Evolutionary conservation across 2,329 filamentous ascomycete genomes (phyloP).

Genomic region (Epichloe gansuensis): DNA sequence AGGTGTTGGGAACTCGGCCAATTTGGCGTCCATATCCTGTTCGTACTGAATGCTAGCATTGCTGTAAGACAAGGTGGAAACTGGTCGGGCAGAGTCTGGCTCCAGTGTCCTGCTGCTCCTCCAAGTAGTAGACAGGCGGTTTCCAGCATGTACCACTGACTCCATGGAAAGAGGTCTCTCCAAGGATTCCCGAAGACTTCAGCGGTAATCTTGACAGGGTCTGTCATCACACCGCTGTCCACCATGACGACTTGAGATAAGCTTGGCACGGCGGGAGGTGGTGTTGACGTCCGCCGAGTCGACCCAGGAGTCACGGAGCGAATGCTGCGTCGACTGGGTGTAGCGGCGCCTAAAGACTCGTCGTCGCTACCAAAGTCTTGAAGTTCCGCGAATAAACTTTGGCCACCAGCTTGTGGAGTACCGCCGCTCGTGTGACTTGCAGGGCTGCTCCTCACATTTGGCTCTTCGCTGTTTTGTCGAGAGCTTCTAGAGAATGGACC

Average conservation of each 20-base stretch:
- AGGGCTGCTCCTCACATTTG: constrained; percentile 45
- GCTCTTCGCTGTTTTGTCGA: constrained; percentile 48
- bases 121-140: constrained; percentile 15
- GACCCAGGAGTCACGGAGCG: constrained; percentile 39
- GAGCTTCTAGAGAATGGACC: constrained; percentile 47
- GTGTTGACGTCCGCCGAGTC: constrained; percentile 29
- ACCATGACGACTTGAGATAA: constrained; percentile 44
- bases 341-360: constrained; percentile 51
- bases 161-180: constrained; percentile 29
- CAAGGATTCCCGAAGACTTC: constrained; percentile 5
- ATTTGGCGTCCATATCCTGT: constrained; percentile 35
- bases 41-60: constrained; percentile 42
- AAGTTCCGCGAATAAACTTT: constrained; percentile 86
- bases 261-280: constrained; percentile 35
- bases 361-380: constrained; percentile 68
- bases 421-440: constrained; percentile 41
- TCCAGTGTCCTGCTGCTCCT: constrained; percentile 14
- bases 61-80: constrained; percentile 39
- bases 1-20: constrained; percentile 43
- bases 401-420: constrained; percentile 42
- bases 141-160: constrained; percentile 24
- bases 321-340: constrained; percentile 39
- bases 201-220: constrained; percentile 33
- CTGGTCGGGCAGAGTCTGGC: constrained; percentile 24
- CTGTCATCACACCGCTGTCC: constrained; percentile 49